Base-by-base conservation (phyloP, 1,284 basidiomycete species). In the Rhodotorula sp. region DNA sequence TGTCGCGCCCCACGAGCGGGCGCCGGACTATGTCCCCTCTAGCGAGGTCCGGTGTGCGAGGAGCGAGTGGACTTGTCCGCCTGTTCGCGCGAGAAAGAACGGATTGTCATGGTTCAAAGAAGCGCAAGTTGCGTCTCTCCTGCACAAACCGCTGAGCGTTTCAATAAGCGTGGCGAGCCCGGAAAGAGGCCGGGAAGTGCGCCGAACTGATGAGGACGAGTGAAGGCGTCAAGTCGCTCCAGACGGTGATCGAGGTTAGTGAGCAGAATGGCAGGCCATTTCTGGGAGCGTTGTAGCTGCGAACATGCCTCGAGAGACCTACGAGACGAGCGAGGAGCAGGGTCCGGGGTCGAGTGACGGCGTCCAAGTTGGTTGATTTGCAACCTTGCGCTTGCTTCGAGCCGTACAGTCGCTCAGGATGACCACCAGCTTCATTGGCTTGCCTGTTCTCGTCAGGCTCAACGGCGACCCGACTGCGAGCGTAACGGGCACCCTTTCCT, bases 381-480 rank as follows among this genome's bases (percentile, higher is more conserved):
- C 37, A n/a, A 27, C 37, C 8, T 19, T 15, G n/a, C 48, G 3
- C 27, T 0, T n/a, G 4, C 12, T 27, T 50, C 48, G 27, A 50
- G 48, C 48, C 12, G 48, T 10, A 19, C 48, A 51, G n/a, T 6
- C 2, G 1, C 17, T 22, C 37, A 34, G 3, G 2, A 72, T 69
- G 71, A 61, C 68, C 0, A 54, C 55, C 9, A 19, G 58, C 2
- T 73, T 73, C 63, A 44, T 70, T 41, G 72, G 72, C 3, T n/a
- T 70, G 1, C 68, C 65, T 15, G 66, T 73, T 15, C 41, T 58
- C 32, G 51, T 68, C 50, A 44, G 36, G 12, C 68, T 68, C 34
- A 37, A 58, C 19, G 17, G 27, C 3, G 60, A 56, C 8, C n/a
- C 66, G 41, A 1, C 36, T 5, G 59, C 61, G 25, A 25, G n/a